Base-by-base conservation (phyloP, 192 early-diverging fungal genomes). In the Backusella circina region DNA sequence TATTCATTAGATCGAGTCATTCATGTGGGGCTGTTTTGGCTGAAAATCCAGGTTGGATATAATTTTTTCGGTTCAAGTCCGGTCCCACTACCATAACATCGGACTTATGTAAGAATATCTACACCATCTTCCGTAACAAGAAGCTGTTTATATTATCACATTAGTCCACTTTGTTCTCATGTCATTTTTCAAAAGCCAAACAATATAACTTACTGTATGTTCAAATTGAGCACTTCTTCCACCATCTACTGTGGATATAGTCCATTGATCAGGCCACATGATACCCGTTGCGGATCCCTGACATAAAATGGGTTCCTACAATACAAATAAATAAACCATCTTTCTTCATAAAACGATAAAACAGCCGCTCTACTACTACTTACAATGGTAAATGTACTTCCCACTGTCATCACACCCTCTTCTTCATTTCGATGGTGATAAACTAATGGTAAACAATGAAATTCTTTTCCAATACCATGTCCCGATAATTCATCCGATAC, bases 241-340 rank as follows among this genome's bases (percentile, higher is more conserved):
- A 36, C 92, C 91, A 77, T 96, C 96, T 12, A 75, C 75, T 0
- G 95, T 94, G 1, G 86, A 81, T 13, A 91, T 88, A 2, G 94
- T 97, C 95, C 94, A 97, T 54, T 88, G 87, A 74, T 95, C 96
- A n/a, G 92, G 93, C 93, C 93, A 95, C 80, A 86, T 86, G 28
- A 94, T 74, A 31, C 89, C 90, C 1, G 77, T 82, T 6, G 90
- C 78, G n/a, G 75, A 77, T 23, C 95, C 94, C 78, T 97, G 94
- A 75, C 91, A 93, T 72, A 95, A 82, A 69, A 94, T 91, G 0
- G 95, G 95, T 80, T 97, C 69, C 69, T 70, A 70, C 12, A 28
- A 47, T 15, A 67, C 5, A 32, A 16, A 41, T 9, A 3, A 3
- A 66, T 12, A 23, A 4, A 38, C 7, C 13, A 38, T 10, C n/a